Base-by-base conservation (phyloP, 208 protist genomes). In the Jaenimonas drosophilae region DNA sequence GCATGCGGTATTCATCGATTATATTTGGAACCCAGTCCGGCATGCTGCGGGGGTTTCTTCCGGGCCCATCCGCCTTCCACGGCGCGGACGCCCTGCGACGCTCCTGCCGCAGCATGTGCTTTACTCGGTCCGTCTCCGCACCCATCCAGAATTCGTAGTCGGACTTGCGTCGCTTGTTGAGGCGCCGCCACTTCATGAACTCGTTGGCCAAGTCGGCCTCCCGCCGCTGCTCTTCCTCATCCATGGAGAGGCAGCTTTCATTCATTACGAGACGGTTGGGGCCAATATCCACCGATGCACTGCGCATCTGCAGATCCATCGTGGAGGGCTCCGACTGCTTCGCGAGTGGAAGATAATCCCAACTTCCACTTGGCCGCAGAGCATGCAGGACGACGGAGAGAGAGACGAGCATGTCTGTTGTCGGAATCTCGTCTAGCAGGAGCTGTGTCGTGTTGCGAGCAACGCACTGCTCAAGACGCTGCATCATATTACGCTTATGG, bases 101-200 rank as follows among this genome's bases (percentile, higher is more conserved):
- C 47, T 80, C 64, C 12, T 74, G 64, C n/a, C 54, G 32, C 36
- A 70, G 42, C 76, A 90, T 74, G 24, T 59, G 54, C 42, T 36
- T 25, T 20, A 94, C 64, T 0, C 81, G 80, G 9, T 31, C 41
- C 34, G 60, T 60, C 50, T 94, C 85, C n/a, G 72, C 72, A n/a
- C 73, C 64, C 72, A 90, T 78, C 81, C 85, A 94, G 45, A 65
- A 53, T 17, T 90, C 81, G 48, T 90, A 88, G 54, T 90, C 85
- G 26, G 38, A 80, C 38, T 54, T 29, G 17, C 64, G 60, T 6
- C 51, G 54, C 17, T 50, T 51, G 25, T 51, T 51, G 25, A 88
- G 65, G 0, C 85, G 79, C 7, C 61, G 41, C 76, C 75, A 88
- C 40, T 66, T 70, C 70, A 65, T 75, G 19, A 76, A 73, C 47